A percentile compares a stretch with the other conserved stretches of the same genome.
phyloP scores from a whole-genome alignment of 257 asterid genomes.

The Salvia splendens region DNA sequence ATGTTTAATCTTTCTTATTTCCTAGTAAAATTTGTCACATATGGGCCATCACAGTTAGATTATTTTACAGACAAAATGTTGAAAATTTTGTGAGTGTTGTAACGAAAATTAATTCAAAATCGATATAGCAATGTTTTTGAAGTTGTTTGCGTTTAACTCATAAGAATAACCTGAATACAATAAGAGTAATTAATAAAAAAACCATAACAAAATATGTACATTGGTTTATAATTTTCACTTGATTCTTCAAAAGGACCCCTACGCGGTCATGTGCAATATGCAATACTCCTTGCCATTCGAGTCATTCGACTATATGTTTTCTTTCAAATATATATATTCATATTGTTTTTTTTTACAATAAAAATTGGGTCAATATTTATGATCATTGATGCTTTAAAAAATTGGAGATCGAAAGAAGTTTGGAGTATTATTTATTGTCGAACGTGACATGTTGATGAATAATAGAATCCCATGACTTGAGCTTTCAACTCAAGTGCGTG shows the following conservation, averaged over 20 bases:
- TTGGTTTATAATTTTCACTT: background rate
- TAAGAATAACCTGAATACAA: too few species aligned
- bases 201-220: too few species aligned
- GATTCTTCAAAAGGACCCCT: background rate
- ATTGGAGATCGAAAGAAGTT: background rate
- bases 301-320: background rate
- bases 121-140: too few species aligned
- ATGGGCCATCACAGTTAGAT: too few species aligned
- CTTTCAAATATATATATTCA: background rate
- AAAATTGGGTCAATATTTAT: background rate
- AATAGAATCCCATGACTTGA: conserved; percentile 25
- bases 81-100: too few species aligned
- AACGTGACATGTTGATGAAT: conserved; percentile 28
- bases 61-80: too few species aligned
- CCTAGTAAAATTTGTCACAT: too few species aligned
- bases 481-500: conserved; percentile 3
- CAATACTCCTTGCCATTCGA: too few species aligned
- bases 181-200: too few species aligned
- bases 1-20: too few species aligned
- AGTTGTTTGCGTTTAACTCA: too few species aligned
- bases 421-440: background rate
- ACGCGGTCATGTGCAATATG: background rate
- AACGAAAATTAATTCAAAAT: too few species aligned
- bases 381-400: background rate
- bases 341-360: background rate